Evolutionary conservation across 192 early-diverging fungal genomes (phyloP).

Genomic region (Coemansia sp.): DNA sequence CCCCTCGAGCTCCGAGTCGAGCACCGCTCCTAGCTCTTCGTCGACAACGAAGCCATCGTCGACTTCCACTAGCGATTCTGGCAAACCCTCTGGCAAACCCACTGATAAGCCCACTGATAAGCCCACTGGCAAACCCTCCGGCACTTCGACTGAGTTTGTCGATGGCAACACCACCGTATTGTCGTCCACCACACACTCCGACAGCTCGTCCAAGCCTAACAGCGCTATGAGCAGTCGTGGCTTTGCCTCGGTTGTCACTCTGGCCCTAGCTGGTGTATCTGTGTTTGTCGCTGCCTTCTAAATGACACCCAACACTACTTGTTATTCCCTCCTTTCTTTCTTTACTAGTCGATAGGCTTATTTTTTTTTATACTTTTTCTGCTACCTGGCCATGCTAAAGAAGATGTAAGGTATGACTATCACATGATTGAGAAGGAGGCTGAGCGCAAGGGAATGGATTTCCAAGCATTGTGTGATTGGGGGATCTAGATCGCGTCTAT

Average conservation of each 20-base stretch:
- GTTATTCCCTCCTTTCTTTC: no score
- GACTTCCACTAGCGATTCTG: background rate
- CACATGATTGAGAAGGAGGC: no score
- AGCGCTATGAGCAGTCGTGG: background rate
- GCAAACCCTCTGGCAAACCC: background rate
- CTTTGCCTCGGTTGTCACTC: constrained; percentile 12
- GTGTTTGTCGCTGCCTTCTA: constrained; percentile 35
- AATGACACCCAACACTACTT: background rate
- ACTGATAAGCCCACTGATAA: background rate
- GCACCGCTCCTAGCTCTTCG: background rate
- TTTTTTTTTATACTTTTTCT: no score
- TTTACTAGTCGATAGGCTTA: no score
- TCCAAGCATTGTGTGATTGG: no score
- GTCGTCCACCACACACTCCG: background rate
- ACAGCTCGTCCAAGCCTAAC: constrained; percentile 5
- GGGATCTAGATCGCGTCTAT: no score
- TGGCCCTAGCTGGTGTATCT: constrained; percentile 30
- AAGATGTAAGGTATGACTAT: no score
- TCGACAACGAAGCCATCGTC: background rate
- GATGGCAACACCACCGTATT: constrained; percentile 16
- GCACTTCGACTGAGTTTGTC: constrained; percentile 28
- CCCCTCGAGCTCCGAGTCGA: background rate
- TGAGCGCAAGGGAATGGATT: no score
- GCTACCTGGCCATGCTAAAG: no score
- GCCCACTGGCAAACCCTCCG: background rate